A percentile compares a stretch with the other conserved stretches of the same genome.
These are phyloP conservation scores for Scutellaria minor DNA, from an alignment of 257 asterid genomes.

Conservation along the genomic window DNA sequence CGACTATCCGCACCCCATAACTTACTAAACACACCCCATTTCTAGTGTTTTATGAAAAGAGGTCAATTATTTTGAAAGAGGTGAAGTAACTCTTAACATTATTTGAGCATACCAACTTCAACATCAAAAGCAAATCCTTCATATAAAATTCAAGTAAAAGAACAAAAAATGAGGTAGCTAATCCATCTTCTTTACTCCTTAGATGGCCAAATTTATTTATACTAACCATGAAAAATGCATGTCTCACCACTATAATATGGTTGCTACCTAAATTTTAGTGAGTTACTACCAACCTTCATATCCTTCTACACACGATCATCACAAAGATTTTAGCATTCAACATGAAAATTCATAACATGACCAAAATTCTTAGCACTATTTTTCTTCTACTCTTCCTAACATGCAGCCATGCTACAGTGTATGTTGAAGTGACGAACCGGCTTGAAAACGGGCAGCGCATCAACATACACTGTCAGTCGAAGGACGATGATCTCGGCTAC, in stretches of 20 bases:
- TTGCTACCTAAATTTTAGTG: too few species aligned
- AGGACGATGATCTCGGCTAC: constrained; percentile 52
- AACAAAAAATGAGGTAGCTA: not conserved
- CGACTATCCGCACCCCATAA: too few species aligned
- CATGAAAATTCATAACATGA: constrained; percentile 26
- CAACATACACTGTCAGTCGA: constrained; percentile 49
- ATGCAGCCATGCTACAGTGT: constrained; percentile 25
- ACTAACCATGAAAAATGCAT: not conserved
- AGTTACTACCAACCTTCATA: not conserved
- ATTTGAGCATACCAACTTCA: not conserved
- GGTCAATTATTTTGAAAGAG: too few species aligned
- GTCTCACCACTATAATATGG: not conserved
- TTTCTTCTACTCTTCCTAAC: not conserved
- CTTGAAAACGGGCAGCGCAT: constrained; percentile 26
- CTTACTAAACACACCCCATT: too few species aligned
- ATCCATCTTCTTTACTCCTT: not conserved
- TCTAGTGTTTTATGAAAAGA: too few species aligned
- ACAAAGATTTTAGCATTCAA: not conserved
- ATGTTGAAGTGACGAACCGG: constrained; percentile 41
- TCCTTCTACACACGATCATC: not conserved
- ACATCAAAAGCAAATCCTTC: not conserved
- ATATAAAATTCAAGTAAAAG: not conserved
- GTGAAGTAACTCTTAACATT: too few species aligned
- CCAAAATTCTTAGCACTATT: not conserved
- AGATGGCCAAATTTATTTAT: not conserved